These are phyloP conservation scores for Penicillium tannophilum DNA, from an alignment of 495 filamentous ascomycete genomes.

Conservation along the genomic window DNA sequence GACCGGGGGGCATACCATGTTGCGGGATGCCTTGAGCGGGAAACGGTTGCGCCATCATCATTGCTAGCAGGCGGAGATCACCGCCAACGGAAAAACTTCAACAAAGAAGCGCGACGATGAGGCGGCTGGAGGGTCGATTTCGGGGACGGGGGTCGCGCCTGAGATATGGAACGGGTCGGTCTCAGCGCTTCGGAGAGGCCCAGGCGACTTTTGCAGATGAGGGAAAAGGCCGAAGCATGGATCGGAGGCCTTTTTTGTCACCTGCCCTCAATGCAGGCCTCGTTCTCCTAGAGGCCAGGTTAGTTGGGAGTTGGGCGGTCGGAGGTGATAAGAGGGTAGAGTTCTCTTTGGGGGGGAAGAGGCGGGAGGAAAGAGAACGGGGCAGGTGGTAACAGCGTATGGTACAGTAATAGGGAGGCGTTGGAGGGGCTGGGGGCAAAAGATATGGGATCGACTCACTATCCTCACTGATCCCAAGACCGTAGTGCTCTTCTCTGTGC, in stretches of 20 bases:
- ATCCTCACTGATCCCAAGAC: conserved; percentile 11
- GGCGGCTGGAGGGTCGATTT: conserved; percentile 21
- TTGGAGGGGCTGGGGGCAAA: conserved; percentile 40
- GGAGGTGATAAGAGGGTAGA: conserved; percentile 19
- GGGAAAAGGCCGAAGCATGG: conserved; percentile 35
- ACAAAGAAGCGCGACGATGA: conserved; percentile 21
- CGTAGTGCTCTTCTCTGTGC: conserved; percentile 8
- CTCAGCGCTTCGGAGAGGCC: conserved; percentile 47
- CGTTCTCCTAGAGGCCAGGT: conserved; percentile 15
- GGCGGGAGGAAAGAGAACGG: conserved; percentile 22
- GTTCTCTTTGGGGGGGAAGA: conserved; percentile 20
- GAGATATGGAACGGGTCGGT: conserved; percentile 42
- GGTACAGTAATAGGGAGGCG: conserved; percentile 31
- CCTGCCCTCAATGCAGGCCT: conserved; percentile 32
- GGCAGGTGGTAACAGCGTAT: conserved; percentile 15
- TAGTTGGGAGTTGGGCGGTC: conserved; percentile 18
- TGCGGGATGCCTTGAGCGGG: conserved; percentile 72
- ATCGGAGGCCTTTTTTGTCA: conserved; percentile 28
- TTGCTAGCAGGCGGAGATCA: conserved; percentile 58
- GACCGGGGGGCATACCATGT: conserved; percentile 74
- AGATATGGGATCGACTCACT: conserved; percentile 15
- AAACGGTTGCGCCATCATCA: conserved; percentile 70
- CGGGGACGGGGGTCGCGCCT: conserved; percentile 39
- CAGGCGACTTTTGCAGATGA: conserved; percentile 34
- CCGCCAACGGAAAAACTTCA: conserved; percentile 28